Evolutionary conservation across 306 rosid species (phyloP).

Genomic region (Vigna mungo): DNA sequence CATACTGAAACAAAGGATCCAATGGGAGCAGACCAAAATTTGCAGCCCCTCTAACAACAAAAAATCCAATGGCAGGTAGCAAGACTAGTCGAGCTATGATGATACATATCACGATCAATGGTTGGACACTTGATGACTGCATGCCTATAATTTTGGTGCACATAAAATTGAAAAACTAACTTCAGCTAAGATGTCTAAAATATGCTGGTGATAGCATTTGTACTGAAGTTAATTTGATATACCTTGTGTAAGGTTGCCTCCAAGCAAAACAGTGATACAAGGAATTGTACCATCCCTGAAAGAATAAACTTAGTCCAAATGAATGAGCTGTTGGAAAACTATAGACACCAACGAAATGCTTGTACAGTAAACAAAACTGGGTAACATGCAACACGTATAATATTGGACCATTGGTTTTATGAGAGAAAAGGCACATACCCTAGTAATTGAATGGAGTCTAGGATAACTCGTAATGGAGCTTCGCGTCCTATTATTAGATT

Average conservation of each 20-base stretch:
- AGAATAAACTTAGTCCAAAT: constrained; percentile 27
- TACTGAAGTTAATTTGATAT: background rate
- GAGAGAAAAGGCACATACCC: constrained; percentile 60
- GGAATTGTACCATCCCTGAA: constrained; percentile 88
- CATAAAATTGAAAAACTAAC: background rate
- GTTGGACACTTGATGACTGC: constrained; percentile 59
- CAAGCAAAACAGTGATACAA: constrained; percentile 81
- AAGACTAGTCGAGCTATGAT: constrained; percentile 50
- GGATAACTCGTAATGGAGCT: constrained; percentile 79
- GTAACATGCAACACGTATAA: background rate
- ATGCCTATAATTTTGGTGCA: constrained; percentile 54
- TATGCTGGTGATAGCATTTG: background rate
- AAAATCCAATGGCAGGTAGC: constrained; percentile 72
- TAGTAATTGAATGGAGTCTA: constrained; percentile 61
- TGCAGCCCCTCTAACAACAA: constrained; percentile 62
- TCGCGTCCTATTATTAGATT: constrained; percentile 60
- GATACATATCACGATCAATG: constrained; percentile 50
- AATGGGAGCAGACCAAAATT: constrained; percentile 63
- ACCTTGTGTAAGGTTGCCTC: constrained; percentile 92
- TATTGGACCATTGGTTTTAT: background rate
- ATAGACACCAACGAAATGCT: background rate
- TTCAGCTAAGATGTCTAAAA: background rate
- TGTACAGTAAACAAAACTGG: no score
- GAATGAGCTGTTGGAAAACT: constrained; percentile 3
- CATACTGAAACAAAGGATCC: constrained; percentile 75